Base-by-base conservation (phyloP, 495 filamentous ascomycete genomes). In the Xylaria palmicola region DNA sequence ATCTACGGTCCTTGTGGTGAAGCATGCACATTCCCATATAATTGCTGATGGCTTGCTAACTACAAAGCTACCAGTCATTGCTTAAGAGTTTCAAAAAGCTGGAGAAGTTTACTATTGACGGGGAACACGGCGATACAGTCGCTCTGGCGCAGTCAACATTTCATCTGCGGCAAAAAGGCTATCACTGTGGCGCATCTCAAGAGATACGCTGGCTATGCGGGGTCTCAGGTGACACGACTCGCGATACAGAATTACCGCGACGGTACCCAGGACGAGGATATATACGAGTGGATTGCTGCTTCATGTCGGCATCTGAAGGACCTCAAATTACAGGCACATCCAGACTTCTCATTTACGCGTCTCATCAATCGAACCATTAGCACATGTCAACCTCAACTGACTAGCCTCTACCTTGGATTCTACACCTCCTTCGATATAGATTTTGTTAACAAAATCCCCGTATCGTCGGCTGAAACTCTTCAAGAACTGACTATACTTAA, bases 1-100 rank as follows among this genome's bases (percentile, higher is more conserved):
- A 73, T 20, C 84, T 84, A 62, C 74, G 67, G 40, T 66, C 83
- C n/a, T 71, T 79, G 24, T 80, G 80, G 82, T 85, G 72, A 64
- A 78, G 69, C 24, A 8, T n/a, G 29, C 22, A 34, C 30, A n/a
- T 24, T 24, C 34, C 12, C 9, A 3, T 3, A 19, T 4, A 8
- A 34, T 19, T 2, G 1, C 6, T 24, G 7, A 9, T 36, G 8
- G 40, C 8, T 29, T 49, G n/a, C 29, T 59, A 13, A 60, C 34
- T 29, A 32, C 43, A 36, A n/a, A 29, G 22, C 10, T 10, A 10
- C 44, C 36, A 71, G 68, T 39, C 59, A 62, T n/a, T 66, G 63
- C 26, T 44, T 72, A 19, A n/a, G 62, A 10, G 67, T 72, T 6
- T 69, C 66, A 13, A 65, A 62, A 6, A 44, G 51, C 17, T 72